Conservation (phyloP, 306 rosid genomes). For the Begonia peltatifolia region DNA sequence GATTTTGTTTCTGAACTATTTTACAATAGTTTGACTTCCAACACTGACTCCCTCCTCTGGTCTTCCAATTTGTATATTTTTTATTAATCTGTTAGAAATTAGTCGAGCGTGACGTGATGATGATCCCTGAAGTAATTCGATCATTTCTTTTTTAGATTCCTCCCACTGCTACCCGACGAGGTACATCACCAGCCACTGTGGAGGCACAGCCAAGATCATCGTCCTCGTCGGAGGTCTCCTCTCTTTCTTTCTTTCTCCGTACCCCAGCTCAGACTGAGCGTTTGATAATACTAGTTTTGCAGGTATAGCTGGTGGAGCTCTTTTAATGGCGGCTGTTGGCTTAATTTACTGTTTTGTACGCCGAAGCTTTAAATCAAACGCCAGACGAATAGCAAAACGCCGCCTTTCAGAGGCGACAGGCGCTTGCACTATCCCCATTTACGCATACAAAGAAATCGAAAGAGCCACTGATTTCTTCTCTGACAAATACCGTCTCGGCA, state of each 20-base stretch:
- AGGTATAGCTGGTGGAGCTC: constrained; percentile 43
- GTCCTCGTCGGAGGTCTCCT: constrained; percentile 49
- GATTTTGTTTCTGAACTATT: too few species aligned
- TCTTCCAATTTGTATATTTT: too few species aligned
- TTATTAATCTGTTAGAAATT: too few species aligned
- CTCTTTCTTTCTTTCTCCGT: too few species aligned
- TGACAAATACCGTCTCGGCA: constrained; percentile 60
- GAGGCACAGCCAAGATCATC: constrained; percentile 43
- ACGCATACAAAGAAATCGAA: constrained; percentile 64
- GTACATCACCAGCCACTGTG: constrained; percentile 57
- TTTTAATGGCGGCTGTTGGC: constrained; percentile 26
- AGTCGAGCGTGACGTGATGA: too few species aligned
- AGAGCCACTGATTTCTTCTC: constrained; percentile 79
- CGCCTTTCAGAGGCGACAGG: constrained; percentile 66
- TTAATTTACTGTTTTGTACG: constrained; percentile 47
- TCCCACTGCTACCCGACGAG: constrained; percentile 36
- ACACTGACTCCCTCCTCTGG: too few species aligned
- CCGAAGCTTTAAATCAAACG: constrained; percentile 36
- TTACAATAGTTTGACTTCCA: too few species aligned
- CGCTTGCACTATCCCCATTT: constrained; percentile 48
- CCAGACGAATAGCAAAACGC: constrained; percentile 52
- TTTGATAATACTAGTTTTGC: constrained; percentile 6
- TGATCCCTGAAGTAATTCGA: too few species aligned
- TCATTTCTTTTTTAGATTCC: constrained; percentile 1
- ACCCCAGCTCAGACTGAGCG: too few species aligned